Base-by-base conservation (phyloP, 1,284 basidiomycete species). In the Anthracocystis walkeri region DNA sequence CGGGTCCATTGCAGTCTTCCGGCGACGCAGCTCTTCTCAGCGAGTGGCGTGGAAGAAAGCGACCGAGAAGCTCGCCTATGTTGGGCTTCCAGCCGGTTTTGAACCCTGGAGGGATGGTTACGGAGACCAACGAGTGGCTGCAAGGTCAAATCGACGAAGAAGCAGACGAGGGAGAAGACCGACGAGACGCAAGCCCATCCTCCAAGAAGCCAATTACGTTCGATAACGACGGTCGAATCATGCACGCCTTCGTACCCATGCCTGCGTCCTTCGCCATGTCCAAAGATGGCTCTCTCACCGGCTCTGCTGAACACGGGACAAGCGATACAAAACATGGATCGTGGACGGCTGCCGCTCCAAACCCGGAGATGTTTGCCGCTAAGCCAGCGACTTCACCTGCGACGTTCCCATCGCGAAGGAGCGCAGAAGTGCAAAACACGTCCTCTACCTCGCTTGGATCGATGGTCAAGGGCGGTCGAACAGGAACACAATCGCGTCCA, bases 261-360 rank as follows among this genome's bases (percentile, higher is more conserved):
- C 53, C 58, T 35, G 42, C 53, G 10, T 67, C 65, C 12, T 64
- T 64, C 5, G 61, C 61, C 46, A 58, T 71, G 58, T 58, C 50
- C 0, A 65, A 58, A 25, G 59, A 63, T 29, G 58, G 54, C 6
- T 57, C 68, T 46, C 11, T 50, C 33, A 48, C 58, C n/a, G 57
- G 58, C 1, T 65, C 59, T 7, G 57, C 58, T 4, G 57, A 59
- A 21, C 58, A 62, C 14, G 59, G 63, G 27, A 64, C 59, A 11
- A 72, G 69, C 44, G 69, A 66, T 31, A 66, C 63, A 8, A 66
- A 72, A 59, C 63, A 72, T 23, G 63, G 68, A 7, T 65, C 62
- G 14, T 61, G 68, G 67, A 50, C 61, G 12, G 67, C 67, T 12
- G 56, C 57, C 41, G 61, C 61, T 8, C 57, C 58, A 20, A 54